A percentile compares a stretch with the other conserved stretches of the same genome.
phyloP scores from a whole-genome alignment of 805 yeast genomes.

The Ogataea dorogensis region DNA sequence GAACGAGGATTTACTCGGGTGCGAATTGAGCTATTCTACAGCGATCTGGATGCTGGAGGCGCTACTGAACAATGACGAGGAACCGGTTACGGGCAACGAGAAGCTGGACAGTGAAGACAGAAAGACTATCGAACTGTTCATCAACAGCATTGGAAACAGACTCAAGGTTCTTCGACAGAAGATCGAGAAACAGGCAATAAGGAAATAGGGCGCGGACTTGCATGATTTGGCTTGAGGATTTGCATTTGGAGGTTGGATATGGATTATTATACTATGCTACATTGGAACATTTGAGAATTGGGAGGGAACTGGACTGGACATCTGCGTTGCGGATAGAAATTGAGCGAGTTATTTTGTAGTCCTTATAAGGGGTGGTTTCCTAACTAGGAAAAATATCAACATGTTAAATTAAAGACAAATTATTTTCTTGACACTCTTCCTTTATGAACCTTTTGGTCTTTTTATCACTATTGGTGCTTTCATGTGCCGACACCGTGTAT shows the following conservation, averaged over 20 bases:
- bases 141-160: slow-evolving; percentile 78
- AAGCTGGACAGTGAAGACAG: slow-evolving; percentile 70
- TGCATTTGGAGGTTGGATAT: slow-evolving; percentile 13
- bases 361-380: not conserved
- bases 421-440: slow-evolving; percentile 1
- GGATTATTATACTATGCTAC: slow-evolving; percentile 10
- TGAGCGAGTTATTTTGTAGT: slow-evolving; percentile 1
- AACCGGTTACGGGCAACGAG: slow-evolving; percentile 27
- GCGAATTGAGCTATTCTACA: slow-evolving; percentile 87
- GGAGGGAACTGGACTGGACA: not conserved
- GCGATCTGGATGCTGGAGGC: slow-evolving; percentile 96
- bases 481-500: slow-evolving; percentile 27
- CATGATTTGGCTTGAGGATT: slow-evolving; percentile 10
- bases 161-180: slow-evolving; percentile 68
- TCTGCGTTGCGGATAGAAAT: too few species aligned
- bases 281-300: slow-evolving; percentile 6
- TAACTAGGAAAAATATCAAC: slow-evolving; percentile 6
- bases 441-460: slow-evolving; percentile 6
- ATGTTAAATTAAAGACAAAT: not conserved
- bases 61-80: slow-evolving; percentile 48
- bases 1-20: slow-evolving; percentile 68
- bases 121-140: slow-evolving; percentile 74
- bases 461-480: slow-evolving; percentile 2
- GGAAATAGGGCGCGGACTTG: slow-evolving; percentile 10
- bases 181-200: slow-evolving; percentile 35